Base-by-base conservation (phyloP, 2,329 filamentous ascomycete genomes). In the Exophiala xenobiotica region DNA sequence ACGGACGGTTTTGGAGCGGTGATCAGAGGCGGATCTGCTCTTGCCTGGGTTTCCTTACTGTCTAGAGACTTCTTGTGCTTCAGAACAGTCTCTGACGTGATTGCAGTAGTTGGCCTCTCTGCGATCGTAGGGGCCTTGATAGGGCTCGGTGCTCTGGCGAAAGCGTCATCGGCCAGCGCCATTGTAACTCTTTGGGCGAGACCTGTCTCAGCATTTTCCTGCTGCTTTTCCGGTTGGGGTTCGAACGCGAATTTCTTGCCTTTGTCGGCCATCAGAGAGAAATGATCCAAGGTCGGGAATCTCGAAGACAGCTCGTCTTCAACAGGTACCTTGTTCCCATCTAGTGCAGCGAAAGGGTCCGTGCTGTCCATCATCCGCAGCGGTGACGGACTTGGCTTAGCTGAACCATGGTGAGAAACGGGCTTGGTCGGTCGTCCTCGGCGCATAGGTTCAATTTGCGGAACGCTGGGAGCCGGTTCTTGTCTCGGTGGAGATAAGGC, bases 371-470 rank as follows among this genome's bases (percentile, higher is more conserved):
- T 80, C 35, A 85, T 83, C 57, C 85, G 80, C 60, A 83, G 80
- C 0, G 89, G 86, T 4, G 88, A 90, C 6, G 83, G 79, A 61
- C 74, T 86, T 46, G 79, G 80, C 64, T 82, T 84, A 31, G 74
- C 68, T 61, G 69, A 73, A 68, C 67, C 70, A 57, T 69, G 61
- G 63, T 74, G 68, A 51, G 77, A 74, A 14, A 72, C 63, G 54
- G 74, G 62, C 62, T 76, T 78, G 3, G 78, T 76, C 4, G 90
- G 87, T 55, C 90, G 79, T 3, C 93, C 93, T 71, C 93, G 81
- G 54, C 93, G 82, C 93, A 97, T 97, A 0, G 92, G 93, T 29
- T 88, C 85, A 56, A 99, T 90, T 19, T 96, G 90, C 6, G 93
- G 93, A 48, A 97, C 84, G 6, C 79, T 75, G 60, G 86, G 82